phyloP scores from a whole-genome alignment of 176 grass and related monocot species.

The Oryza glaberrima region DNA sequence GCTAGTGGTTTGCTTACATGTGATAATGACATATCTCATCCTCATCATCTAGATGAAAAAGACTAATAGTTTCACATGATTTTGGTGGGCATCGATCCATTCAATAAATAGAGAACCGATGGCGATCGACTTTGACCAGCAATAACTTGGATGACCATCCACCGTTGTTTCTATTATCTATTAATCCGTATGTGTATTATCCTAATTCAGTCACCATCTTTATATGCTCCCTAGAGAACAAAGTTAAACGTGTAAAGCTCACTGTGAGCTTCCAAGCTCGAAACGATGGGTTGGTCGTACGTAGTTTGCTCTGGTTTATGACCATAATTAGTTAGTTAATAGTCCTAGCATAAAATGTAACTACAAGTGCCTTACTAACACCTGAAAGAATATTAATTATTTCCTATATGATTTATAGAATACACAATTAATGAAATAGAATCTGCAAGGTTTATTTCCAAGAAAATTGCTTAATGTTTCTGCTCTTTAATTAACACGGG shows the following conservation, averaged over 20 bases:
- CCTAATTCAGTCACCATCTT: slow-evolving; percentile 34
- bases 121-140: slow-evolving; percentile 63
- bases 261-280: not conserved
- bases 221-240: not conserved
- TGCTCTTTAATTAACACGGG: not conserved
- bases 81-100: slow-evolving; percentile 34
- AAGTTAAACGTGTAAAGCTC: not conserved
- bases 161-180: not conserved
- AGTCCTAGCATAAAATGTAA: not conserved
- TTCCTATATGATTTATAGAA: not conserved
- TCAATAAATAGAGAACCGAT: slow-evolving; percentile 43
- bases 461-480: not conserved
- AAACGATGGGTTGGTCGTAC: not conserved
- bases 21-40: slow-evolving; percentile 52
- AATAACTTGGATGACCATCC: slow-evolving; percentile 39
- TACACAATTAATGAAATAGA: not conserved
- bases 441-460: not conserved
- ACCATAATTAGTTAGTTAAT: not conserved
- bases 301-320: not conserved
- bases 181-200: not conserved
- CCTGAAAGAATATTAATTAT: not conserved
- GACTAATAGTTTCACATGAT: slow-evolving; percentile 59
- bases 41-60: slow-evolving; percentile 57
- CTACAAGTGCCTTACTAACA: not conserved
- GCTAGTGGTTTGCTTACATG: slow-evolving; percentile 52